Evolutionary conservation across 1,284 basidiomycete species (phyloP), one percentile per base, ranked within the genome.

Genomic region (Thelephora terrestris): DNA sequence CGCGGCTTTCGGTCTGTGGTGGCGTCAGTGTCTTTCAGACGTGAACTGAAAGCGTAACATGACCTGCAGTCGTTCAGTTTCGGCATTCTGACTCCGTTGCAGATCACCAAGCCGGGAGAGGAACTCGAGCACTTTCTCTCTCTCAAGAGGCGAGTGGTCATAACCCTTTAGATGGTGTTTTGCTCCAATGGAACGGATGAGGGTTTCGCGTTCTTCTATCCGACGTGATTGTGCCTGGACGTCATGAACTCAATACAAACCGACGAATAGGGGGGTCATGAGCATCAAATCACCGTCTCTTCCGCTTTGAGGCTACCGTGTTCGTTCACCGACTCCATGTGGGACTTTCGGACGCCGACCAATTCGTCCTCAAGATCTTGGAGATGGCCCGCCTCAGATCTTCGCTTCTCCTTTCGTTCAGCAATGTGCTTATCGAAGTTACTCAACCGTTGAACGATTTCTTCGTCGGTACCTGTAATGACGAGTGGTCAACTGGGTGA

Each of bases 141-240:
- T 72, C 46, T 79, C 79, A 21, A 91, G 70, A 1, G 80, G 78
- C 2, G 76, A 71, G 39, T 74, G 69, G 49, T 78, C 80, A 58
- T 80, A 93, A 0, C 90, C 91, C 47, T 78, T 76, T 56, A 96
- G 81, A 21, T 77, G 73, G 55, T 88, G 73, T 52, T 78, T 78
- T 40, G 78, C 70, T 43, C 81, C 76, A 7, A 91, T 77, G 34
- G 84, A 76, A 21, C 76, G 78, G 49, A 97, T 84, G 25, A 84
- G 68, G 7, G 74, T 69, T 61, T 94, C 91, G 21, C 93, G 79
- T 9, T 84, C 81, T 2, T 64, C 61, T 29, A 93, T 66, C n/a
- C 86, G 84, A 47, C 76, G 69, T 51, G 85, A 78, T 64, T 95
- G 88, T 7, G 77, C 76, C 89, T 94, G 53, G 29, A 32, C 6